These are phyloP conservation scores for Talaromyces trachyspermus DNA, from an alignment of 495 filamentous ascomycete species.

Conservation along the genomic window DNA sequence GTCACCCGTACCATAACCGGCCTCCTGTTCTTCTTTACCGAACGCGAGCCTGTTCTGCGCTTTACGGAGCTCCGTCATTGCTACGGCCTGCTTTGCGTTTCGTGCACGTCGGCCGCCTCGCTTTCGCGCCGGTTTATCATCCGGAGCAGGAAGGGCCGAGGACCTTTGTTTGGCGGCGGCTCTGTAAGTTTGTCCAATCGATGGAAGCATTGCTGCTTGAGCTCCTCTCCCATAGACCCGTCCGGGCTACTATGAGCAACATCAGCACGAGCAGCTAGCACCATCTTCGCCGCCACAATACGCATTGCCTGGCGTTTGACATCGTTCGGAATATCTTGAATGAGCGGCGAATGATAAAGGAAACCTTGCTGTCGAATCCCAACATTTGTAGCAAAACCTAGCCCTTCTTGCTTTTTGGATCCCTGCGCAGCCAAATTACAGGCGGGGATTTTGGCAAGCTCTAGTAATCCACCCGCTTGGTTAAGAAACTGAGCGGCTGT, in stretches of 20 bases:
- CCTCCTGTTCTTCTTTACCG: conserved; percentile 90
- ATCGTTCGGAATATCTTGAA: conserved; percentile 74
- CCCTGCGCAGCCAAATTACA: conserved; percentile 89
- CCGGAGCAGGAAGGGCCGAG: conserved; percentile 86
- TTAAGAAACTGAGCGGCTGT: conserved; percentile 96
- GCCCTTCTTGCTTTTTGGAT: conserved; percentile 72
- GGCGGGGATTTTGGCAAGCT: conserved; percentile 83
- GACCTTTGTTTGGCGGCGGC: conserved; percentile 84
- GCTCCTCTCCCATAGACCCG: conserved; percentile 75
- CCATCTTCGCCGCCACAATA: conserved; percentile 87
- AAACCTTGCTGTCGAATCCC: conserved; percentile 90
- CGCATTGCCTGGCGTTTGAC: conserved; percentile 92
- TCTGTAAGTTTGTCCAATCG: conserved; percentile 92
- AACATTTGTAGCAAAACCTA: conserved; percentile 89
- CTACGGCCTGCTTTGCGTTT: conserved; percentile 93
- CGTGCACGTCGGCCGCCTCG: conserved; percentile 85
- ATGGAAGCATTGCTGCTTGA: conserved; percentile 74
- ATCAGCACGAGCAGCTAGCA: conserved; percentile 84
- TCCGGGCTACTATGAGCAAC: conserved; percentile 75
- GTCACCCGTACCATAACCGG: conserved; percentile 84
- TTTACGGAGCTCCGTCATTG: conserved; percentile 95
- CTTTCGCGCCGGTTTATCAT: conserved; percentile 92
- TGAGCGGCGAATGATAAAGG: conserved; percentile 83
- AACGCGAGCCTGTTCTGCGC: conserved; percentile 95
- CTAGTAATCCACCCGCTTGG: conserved; percentile 78